Evolutionary conservation across 495 filamentous ascomycete genomes (phyloP), one percentile per base, ranked within the genome.

Genomic region (Stereocaulon alpinum): DNA sequence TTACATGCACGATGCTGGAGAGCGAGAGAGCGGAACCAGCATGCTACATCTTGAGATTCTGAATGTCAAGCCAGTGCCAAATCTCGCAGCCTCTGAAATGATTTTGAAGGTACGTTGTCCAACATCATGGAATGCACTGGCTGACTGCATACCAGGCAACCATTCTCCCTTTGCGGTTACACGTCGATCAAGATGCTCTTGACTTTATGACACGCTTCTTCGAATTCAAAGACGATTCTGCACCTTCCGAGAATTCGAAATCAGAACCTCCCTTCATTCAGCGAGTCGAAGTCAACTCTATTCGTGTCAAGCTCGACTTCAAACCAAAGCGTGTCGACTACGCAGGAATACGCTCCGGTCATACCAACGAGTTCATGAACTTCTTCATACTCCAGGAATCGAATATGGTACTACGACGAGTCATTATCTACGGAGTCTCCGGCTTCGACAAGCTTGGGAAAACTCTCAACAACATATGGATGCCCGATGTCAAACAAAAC

Each of bases 311-410:
- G 61, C 79, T 97, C 6, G 93, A 99, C 70, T 99, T 97, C 75
- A 99, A 99, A 71, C 94, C 94, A 6, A 96, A 97, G 71, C 82
- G 89, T 14, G 88, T 99, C 27, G 90, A 99, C 71, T 99, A 97
- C 67, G 86, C 83, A 0, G 89, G 91, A 11, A 80, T 99, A 7
- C 85, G 91, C n/a, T 96, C 94, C 6, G 94, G 94, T n/a, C 91
- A 89, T 60, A 99, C 94, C 2, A 95, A 88, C 1, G 94, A 99
- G 70, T 93, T 99, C 68, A 97, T 97, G 94, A 97, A 99, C 72
- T 95, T 99, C 70, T 80, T 96, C 63, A 88, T 93, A 44, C 82
- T 99, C 14, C 92, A 99, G 60, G 83, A 87, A 56, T 81, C 91
- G 2, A 84, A 93, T 59, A 86, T 99, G 80, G 81, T 88, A 1